These are phyloP conservation scores for Pythium rhizo-oryzae DNA, from an alignment of 352 stramenopile genomes.

Conservation along the genomic window DNA sequence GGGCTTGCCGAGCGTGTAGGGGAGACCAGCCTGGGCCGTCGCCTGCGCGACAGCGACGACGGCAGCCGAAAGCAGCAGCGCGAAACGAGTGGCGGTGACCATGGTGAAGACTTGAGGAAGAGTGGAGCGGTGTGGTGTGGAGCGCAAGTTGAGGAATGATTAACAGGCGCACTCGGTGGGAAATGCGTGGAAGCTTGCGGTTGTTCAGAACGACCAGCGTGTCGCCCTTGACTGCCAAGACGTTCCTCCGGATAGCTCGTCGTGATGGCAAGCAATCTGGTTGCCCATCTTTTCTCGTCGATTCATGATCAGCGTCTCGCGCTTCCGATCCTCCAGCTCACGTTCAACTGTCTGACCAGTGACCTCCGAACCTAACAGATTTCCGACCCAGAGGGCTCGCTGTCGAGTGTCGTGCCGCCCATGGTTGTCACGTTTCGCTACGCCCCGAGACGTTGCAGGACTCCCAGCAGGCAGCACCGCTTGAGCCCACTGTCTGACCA, in stretches of 20 bases:
- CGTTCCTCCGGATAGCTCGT: neutral
- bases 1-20: constrained; percentile 21
- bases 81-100: neutral
- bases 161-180: neutral
- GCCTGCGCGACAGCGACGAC: neutral
- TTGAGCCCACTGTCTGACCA: neutral
- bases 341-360: neutral
- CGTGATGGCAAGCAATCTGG: too few relatives aligned
- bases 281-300: neutral
- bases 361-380: too few relatives aligned
- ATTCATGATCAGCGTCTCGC: neutral
- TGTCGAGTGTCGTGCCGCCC: neutral
- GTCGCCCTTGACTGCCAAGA: neutral
- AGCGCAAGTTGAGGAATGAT: constrained; percentile 1
- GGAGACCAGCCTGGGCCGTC: neutral
- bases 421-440: neutral
- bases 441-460: neutral
- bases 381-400: too few relatives aligned
- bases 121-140: neutral
- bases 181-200: neutral
- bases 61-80: neutral
- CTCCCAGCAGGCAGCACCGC: neutral
- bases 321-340: neutral
- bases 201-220: neutral
- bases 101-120: neutral